These are phyloP conservation scores for Strobilomyces confusus DNA, from an alignment of 768 basidiomycete species.

Conservation along the genomic window DNA sequence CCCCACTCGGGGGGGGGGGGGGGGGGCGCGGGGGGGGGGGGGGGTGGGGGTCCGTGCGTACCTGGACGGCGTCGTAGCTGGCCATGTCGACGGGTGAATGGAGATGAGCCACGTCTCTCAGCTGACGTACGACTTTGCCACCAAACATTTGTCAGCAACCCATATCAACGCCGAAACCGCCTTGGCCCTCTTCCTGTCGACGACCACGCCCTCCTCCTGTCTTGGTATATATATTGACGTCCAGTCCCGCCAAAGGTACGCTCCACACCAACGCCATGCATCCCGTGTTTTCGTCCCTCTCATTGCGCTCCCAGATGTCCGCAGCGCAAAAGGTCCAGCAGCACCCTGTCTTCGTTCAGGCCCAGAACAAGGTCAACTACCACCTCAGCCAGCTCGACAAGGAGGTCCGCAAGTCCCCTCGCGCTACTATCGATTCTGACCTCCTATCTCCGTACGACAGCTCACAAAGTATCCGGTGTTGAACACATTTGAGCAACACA, in stretches of 20 bases:
- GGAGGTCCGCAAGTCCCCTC: conserved; percentile 57
- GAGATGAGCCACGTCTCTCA: conserved; percentile 6
- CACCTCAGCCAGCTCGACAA: conserved; percentile 92
- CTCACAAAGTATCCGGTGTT: conserved; percentile 85
- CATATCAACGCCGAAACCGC: conserved; percentile 35
- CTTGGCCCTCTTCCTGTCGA: conserved; percentile 19
- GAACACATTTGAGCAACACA: conserved; percentile 81
- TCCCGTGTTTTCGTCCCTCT: background rate
- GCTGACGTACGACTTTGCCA: conserved; percentile 41
- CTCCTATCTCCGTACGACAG: conserved; percentile 33
- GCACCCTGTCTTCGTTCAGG: conserved; percentile 84
- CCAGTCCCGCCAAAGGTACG: conserved; percentile 3
- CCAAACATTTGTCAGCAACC: conserved; percentile 65
- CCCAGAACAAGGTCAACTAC: conserved; percentile 74
- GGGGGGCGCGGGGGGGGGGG: background rate
- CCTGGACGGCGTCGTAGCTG: conserved; percentile 54
- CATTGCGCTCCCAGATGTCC: conserved; percentile 52
- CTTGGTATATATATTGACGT: conserved; percentile 5
- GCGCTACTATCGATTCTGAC: background rate
- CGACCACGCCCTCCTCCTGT: conserved; percentile 12
- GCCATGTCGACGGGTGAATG: conserved; percentile 38
- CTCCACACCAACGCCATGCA: background rate
- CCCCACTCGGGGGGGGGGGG: conserved; percentile 8
- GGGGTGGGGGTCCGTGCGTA: conserved; percentile 24
- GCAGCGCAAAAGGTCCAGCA: conserved; percentile 79